Evolutionary conservation across 2,329 filamentous ascomycete species (phyloP).

Genomic region (Exutisphaerella laricina): DNA sequence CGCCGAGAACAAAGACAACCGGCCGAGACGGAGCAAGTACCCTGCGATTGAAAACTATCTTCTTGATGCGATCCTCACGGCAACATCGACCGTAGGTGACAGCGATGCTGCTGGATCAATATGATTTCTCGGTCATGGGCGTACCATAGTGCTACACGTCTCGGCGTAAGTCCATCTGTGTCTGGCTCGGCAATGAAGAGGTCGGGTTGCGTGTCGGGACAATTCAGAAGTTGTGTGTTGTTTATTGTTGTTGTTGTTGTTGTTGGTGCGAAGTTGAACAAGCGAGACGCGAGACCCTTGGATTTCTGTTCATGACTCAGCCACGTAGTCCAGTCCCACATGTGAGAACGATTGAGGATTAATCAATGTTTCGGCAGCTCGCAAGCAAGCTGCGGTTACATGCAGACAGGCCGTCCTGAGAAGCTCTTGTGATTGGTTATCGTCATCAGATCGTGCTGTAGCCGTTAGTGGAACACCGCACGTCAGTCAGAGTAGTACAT

Average conservation of each 20-base stretch:
- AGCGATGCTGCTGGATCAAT: constrained; percentile 17
- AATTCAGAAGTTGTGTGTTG: no score
- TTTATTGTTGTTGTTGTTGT: no score
- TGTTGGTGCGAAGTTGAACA: constrained; percentile 9
- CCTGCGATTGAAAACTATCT: constrained; percentile 38
- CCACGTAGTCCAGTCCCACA: constrained; percentile 17
- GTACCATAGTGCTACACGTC: constrained; percentile 24
- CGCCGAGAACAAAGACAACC: constrained; percentile 10
- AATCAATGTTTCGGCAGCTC: constrained; percentile 2
- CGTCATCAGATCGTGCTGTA: constrained; percentile 10
- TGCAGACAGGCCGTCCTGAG: constrained; percentile 10
- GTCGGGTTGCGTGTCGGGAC: no score
- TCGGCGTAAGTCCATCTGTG: constrained; percentile 5
- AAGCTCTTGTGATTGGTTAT: constrained; percentile 14
- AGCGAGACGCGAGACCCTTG: constrained; percentile 13
- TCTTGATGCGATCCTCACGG: constrained; percentile 26
- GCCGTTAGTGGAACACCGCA: constrained; percentile 1
- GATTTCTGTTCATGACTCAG: constrained; percentile 33
- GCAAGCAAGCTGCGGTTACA: constrained; percentile 9
- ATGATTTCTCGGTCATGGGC: constrained; percentile 24
- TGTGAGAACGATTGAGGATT: constrained; percentile 8
- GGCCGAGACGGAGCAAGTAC: constrained; percentile 30
- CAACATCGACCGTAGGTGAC: constrained; percentile 14
- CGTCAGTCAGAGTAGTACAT: not conserved
- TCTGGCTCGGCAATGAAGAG: constrained; percentile 9